These are phyloP conservation scores for Sugiyamaella neomexicana DNA, from an alignment of 1,139 yeast species.

Conservation along the genomic window DNA sequence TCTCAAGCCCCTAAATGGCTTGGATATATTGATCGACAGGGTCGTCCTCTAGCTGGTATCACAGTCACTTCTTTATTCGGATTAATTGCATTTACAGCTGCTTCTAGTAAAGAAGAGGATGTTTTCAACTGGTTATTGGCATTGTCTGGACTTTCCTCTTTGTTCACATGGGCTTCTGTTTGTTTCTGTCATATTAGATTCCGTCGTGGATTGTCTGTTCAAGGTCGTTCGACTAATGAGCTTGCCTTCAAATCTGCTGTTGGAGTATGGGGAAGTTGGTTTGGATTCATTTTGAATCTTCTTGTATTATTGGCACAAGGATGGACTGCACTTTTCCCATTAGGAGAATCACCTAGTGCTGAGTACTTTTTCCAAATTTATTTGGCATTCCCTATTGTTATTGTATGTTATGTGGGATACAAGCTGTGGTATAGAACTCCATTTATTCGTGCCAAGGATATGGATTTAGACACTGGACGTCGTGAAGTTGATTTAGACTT, in stretches of 20 bases:
- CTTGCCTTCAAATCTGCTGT: slow-evolving; percentile 68
- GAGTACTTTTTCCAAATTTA: slow-evolving; percentile 52
- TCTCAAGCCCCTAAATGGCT: slow-evolving; percentile 72
- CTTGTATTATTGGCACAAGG: slow-evolving; percentile 71
- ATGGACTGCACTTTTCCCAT: slow-evolving; percentile 74
- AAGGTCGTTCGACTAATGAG: slow-evolving; percentile 64
- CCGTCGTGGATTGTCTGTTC: slow-evolving; percentile 65
- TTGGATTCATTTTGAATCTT: slow-evolving; percentile 56
- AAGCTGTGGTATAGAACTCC: slow-evolving; percentile 48
- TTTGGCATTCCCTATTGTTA: slow-evolving; percentile 53
- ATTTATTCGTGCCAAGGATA: slow-evolving; percentile 39
- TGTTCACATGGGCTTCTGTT: slow-evolving; percentile 79
- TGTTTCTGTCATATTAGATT: slow-evolving; percentile 74
- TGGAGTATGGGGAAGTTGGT: slow-evolving; percentile 69
- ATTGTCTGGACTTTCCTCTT: slow-evolving; percentile 73
- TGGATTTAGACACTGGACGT: slow-evolving; percentile 55
- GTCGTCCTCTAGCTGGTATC: slow-evolving; percentile 73
- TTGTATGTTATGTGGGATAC: slow-evolving; percentile 52
- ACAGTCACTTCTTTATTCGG: slow-evolving; percentile 59
- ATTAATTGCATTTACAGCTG: slow-evolving; percentile 68
- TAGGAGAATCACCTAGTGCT: slow-evolving; percentile 49
- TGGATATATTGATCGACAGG: slow-evolving; percentile 69
- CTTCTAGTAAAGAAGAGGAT: slow-evolving; percentile 60
- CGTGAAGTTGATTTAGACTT: slow-evolving; percentile 55
- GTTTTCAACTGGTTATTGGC: slow-evolving; percentile 81